A percentile compares a stretch with the other conserved stretches of the same genome.
Evolutionary conservation across 2,329 filamentous ascomycete genomes (phyloP).

Genomic region (Diaporthe sp.): DNA sequence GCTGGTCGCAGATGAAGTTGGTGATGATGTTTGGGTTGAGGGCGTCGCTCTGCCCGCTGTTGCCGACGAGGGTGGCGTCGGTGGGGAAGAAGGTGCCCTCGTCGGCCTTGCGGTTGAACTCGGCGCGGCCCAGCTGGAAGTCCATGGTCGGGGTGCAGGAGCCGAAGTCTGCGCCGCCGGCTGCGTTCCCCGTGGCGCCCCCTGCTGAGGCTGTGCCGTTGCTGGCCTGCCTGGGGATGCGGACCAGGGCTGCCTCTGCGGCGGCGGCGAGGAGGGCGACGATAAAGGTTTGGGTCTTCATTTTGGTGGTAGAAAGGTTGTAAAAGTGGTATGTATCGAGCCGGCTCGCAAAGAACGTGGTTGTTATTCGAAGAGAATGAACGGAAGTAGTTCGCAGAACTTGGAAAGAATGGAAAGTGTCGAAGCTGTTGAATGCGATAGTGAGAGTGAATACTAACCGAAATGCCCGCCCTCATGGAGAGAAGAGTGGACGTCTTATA

Average conservation of each 20-base stretch:
- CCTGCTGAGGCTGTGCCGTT: slow-evolving; percentile 22
- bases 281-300: slow-evolving; percentile 32
- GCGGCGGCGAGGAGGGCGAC: slow-evolving; percentile 34
- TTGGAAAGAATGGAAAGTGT: neutral
- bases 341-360: slow-evolving; percentile 28
- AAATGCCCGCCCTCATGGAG: neutral
- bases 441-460: neutral
- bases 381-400: slow-evolving; percentile 33
- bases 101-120: slow-evolving; percentile 33
- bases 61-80: slow-evolving; percentile 37
- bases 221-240: slow-evolving; percentile 21
- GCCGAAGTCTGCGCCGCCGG: slow-evolving; percentile 36
- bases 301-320: neutral
- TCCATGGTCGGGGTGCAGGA: slow-evolving; percentile 38
- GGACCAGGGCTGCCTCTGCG: slow-evolving; percentile 31
- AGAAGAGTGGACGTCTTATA: neutral
- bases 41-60: slow-evolving; percentile 61
- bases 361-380: slow-evolving; percentile 11
- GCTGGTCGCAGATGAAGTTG: slow-evolving; percentile 72
- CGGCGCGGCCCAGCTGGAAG: slow-evolving; percentile 33
- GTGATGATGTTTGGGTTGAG: slow-evolving; percentile 76
- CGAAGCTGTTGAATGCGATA: neutral
- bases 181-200: neutral
- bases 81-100: slow-evolving; percentile 40
- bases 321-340: neutral